These are phyloP conservation scores for Trichoderma sp. DNA, from an alignment of 2,329 filamentous ascomycete species.

Conservation along the genomic window DNA sequence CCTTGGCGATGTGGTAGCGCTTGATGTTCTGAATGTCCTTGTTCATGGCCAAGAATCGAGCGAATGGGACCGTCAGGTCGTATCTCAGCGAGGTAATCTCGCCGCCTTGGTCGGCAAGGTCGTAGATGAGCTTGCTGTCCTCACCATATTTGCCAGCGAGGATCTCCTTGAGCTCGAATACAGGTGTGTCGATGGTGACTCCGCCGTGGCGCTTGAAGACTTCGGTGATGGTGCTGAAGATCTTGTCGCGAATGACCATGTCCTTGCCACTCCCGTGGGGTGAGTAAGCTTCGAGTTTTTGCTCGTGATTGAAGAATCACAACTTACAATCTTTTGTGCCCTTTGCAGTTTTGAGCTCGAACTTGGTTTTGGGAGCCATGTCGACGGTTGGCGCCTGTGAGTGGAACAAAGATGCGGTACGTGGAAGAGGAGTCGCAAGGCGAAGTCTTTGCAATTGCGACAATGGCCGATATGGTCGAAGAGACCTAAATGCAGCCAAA, in stretches of 20 bases:
- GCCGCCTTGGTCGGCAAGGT: constrained; percentile 82
- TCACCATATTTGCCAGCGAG: constrained; percentile 89
- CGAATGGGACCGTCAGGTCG: constrained; percentile 87
- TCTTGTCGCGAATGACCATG: constrained; percentile 78
- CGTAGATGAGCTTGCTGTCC: constrained; percentile 90
- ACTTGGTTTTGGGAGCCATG: constrained; percentile 38
- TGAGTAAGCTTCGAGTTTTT: constrained; percentile 36
- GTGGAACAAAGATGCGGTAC: constrained; percentile 30
- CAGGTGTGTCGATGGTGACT: constrained; percentile 76
- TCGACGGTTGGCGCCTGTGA: constrained; percentile 29
- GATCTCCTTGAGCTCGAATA: constrained; percentile 86
- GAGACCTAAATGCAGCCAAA: constrained; percentile 28
- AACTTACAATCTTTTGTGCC: constrained; percentile 74
- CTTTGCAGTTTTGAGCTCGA: constrained; percentile 72
- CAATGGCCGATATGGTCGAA: constrained; percentile 25
- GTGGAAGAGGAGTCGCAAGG: constrained; percentile 26
- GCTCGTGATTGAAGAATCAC: constrained; percentile 40
- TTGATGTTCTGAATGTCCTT: constrained; percentile 80
- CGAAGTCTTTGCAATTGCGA: constrained; percentile 21
- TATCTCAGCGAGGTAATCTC: constrained; percentile 76
- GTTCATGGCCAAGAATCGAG: constrained; percentile 92
- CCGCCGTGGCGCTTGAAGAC: constrained; percentile 85
- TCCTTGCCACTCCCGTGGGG: constrained; percentile 65
- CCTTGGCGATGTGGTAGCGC: constrained; percentile 93
- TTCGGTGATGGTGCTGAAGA: constrained; percentile 72